Conservation (phyloP, 2,329 filamentous ascomycete species). For the Botrytis fabae region DNA sequence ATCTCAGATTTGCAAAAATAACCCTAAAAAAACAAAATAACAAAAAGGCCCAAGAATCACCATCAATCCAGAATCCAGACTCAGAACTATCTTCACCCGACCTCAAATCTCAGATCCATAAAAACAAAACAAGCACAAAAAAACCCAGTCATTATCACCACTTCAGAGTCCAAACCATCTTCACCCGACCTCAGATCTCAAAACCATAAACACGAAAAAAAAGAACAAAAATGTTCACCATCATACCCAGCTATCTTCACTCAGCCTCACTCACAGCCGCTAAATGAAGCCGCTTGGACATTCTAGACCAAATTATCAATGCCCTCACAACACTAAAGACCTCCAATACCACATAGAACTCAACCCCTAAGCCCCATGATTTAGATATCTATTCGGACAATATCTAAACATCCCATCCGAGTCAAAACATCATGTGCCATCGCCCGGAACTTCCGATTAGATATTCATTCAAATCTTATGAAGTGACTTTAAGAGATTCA, state of each 20-base stretch:
- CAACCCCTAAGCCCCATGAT: not conserved
- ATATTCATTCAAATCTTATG: not conserved
- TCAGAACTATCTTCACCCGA: not conserved
- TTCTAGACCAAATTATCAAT: not conserved
- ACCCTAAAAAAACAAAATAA: not conserved
- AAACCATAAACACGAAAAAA: not conserved
- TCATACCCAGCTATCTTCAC: not conserved
- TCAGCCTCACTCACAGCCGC: not conserved
- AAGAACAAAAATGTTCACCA: not conserved
- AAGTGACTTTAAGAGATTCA: not conserved
- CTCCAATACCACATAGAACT: not conserved
- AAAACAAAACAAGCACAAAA: no score
- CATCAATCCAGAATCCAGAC: not conserved
- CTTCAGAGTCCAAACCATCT: no score
- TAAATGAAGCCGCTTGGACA: not conserved
- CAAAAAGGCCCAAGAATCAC: not conserved
- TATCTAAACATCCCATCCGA: not conserved
- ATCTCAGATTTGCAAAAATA: not conserved
- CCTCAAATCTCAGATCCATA: not conserved
- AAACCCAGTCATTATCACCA: no score
- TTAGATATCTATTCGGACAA: not conserved
- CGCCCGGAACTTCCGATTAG: not conserved
- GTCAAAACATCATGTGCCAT: not conserved
- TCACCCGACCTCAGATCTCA: not conserved
- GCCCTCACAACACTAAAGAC: not conserved